phyloP scores from a whole-genome alignment of 2,329 filamentous ascomycete species.

The Colletotrichum sp. region DNA sequence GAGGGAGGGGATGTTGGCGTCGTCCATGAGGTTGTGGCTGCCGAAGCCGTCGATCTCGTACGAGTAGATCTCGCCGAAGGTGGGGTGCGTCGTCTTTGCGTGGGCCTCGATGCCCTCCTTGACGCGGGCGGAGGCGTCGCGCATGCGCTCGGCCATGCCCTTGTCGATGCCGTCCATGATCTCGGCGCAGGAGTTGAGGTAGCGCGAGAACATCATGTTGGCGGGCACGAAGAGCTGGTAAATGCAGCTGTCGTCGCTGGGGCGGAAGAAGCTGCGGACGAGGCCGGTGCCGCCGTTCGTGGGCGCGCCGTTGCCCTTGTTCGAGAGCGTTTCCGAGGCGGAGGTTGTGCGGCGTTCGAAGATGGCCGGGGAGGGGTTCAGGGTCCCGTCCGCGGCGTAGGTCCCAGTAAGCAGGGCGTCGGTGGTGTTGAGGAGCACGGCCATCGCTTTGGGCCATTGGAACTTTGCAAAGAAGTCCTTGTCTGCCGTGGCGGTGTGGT shows the following conservation, averaged over 20 bases:
- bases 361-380: constrained; percentile 70
- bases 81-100: constrained; percentile 67
- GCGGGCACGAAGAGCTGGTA: constrained; percentile 88
- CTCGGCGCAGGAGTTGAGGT: constrained; percentile 55
- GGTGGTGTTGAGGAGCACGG: constrained; percentile 72
- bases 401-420: constrained; percentile 76
- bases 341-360: constrained; percentile 77
- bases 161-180: constrained; percentile 49
- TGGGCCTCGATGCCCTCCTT: constrained; percentile 71
- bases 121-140: constrained; percentile 59
- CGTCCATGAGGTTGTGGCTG: constrained; percentile 64
- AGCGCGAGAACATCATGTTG: constrained; percentile 82
- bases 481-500: constrained; percentile 76
- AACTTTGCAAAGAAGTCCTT: constrained; percentile 74
- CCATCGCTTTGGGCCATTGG: constrained; percentile 75
- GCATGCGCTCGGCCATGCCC: constrained; percentile 65
- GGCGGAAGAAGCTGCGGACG: constrained; percentile 86
- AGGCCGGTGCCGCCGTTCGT: constrained; percentile 80
- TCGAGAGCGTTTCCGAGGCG: constrained; percentile 81
- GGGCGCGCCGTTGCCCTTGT: constrained; percentile 81
- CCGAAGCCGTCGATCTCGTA: constrained; percentile 76
- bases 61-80: constrained; percentile 70
- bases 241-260: constrained; percentile 86
- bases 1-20: constrained; percentile 67
- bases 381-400: constrained; percentile 64